Evolutionary conservation across 2,329 filamentous ascomycete genomes (phyloP), one percentile per base, ranked within the genome.

Genomic region (Diplodia scrobiculata): DNA sequence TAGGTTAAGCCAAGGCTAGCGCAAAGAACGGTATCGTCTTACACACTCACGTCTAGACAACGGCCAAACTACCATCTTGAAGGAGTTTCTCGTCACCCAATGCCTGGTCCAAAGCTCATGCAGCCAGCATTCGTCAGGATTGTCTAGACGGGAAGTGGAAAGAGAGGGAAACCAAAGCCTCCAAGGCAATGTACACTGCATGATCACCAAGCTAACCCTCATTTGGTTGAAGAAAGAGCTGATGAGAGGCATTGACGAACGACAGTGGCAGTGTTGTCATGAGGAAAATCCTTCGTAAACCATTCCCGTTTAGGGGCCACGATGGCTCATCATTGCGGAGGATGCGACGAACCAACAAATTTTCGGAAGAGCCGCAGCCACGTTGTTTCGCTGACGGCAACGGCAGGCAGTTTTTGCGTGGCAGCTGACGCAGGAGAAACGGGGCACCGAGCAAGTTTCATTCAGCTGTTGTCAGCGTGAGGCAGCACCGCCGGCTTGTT

Each of bases 381-480:
- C 58, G 19, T 14, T 17, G 14, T n/a, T 7, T n/a, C 25, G 45
- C 58, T 51, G 58, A 51, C 58, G 34, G 58, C 29, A 29, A 9
- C 38, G 45, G 25, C 9, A 17, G 41, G n/a, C 36, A 4, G 27
- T 19, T 50, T 62, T 62, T 29, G 45, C 34, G 45, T 62, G 58
- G 58, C 58, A 62, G 58, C 58, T 62, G 58, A 62, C 45, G 36
- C 45, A 55, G 52, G 38, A 21, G 55, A 13, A 48, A 17, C 17
- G 38, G 55, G 41, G n/a, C 27, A 5, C 5, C 19, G 45, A 62
- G 29, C 58, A 62, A 62, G 25, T 62, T 51, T 36, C 58, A 17
- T 62, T 36, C 45, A 62, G 58, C 58, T 62, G 11, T 25, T 51
- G 58, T 50, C 58, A 62, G 58, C 41, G 55, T 27, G 41, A 48